Conservation (phyloP, 129 eudicot species). For the Chrysanthemum makinoi region DNA sequence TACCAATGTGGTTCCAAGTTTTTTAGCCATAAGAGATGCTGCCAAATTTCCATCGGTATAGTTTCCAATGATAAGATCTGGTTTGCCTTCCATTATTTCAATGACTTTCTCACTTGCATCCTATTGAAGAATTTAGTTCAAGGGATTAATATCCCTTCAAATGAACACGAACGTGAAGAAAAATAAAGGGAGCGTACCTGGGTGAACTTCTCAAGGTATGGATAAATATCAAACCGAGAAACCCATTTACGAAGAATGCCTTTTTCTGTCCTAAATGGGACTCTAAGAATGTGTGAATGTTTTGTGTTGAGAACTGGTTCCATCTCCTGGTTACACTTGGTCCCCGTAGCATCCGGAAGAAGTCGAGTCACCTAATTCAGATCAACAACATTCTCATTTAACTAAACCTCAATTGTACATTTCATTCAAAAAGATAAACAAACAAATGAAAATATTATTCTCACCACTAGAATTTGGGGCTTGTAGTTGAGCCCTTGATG, state of each 20-base stretch:
- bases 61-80: constrained; percentile 89
- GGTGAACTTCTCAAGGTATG: constrained; percentile 82
- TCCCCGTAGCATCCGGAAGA: constrained; percentile 94
- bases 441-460: constrained; percentile 1
- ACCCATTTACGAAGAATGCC: constrained; percentile 82
- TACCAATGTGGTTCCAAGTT: constrained; percentile 90
- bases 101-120: constrained; percentile 75
- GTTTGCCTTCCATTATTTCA: constrained; percentile 91
- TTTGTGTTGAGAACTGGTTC: constrained; percentile 81
- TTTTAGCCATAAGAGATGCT: constrained; percentile 91
- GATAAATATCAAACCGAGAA: constrained; percentile 96
- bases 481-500: constrained; percentile 89
- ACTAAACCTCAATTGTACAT: too few species aligned
- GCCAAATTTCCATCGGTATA: constrained; percentile 96
- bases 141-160: constrained; percentile 2
- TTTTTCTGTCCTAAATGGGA: constrained; percentile 83
- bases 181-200: constrained; percentile 45
- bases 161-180: background rate
- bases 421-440: too few species aligned
- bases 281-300: constrained; percentile 84
- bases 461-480: constrained; percentile 96
- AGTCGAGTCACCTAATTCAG: constrained; percentile 76
- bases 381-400: background rate
- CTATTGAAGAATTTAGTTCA: constrained; percentile 26
- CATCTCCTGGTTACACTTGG: constrained; percentile 67